phyloP scores from a whole-genome alignment of 805 yeast species.

The Hanseniaspora valbyensis region DNA sequence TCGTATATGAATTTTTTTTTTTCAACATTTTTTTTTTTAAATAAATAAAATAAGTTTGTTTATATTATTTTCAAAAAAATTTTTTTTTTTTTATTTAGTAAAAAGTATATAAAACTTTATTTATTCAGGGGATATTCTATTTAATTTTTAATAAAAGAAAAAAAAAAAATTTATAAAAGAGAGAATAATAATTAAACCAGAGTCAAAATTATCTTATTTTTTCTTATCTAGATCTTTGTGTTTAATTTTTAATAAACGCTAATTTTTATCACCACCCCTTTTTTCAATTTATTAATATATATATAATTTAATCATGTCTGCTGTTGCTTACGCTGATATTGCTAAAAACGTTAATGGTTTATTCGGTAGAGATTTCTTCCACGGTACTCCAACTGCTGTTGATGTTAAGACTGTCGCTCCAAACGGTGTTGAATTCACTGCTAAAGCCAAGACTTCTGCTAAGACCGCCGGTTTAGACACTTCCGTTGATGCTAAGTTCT shows the following conservation, averaged over 20 bases:
- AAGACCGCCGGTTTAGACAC: conserved; percentile 77
- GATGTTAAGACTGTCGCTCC: conserved; percentile 90
- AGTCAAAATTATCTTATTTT: no score
- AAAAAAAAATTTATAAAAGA: neutral
- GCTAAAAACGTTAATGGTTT: conserved; percentile 87
- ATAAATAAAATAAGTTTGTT: no score
- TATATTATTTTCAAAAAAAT: no score
- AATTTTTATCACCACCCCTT: neutral
- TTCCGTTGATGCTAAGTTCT: conserved; percentile 79
- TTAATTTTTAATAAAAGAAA: no score
- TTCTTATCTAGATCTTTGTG: no score
- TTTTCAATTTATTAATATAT: neutral
- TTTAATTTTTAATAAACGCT: neutral
- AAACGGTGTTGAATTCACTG: conserved; percentile 89
- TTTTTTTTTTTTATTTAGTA: no score
- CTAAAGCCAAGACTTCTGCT: conserved; percentile 76
- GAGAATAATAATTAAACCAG: neutral
- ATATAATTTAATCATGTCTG: conserved; percentile 42
- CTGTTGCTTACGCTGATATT: conserved; percentile 87
- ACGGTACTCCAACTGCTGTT: conserved; percentile 72
- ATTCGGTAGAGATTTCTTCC: conserved; percentile 86
- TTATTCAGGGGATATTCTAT: neutral
- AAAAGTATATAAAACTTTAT: no score
- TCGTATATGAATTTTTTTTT: no score
- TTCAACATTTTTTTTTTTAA: no score